Evolutionary conservation across 331 rosid species (phyloP).

Genomic region (Ulmus americana): DNA sequence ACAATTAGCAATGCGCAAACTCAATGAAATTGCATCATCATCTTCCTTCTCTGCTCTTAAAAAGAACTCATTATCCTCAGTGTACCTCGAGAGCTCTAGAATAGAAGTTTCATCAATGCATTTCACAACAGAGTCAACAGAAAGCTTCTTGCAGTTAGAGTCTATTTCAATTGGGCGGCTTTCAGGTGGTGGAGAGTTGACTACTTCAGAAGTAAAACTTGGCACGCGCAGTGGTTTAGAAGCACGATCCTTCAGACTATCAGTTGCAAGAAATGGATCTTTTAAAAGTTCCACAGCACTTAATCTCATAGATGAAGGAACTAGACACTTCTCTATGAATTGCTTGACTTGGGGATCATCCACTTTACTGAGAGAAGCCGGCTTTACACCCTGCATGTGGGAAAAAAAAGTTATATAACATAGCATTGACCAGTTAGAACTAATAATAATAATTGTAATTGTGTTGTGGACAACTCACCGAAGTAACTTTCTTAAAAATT

Average conservation of each 20-base stretch:
- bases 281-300: constrained; percentile 70
- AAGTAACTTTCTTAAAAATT: constrained; percentile 79
- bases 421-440: constrained; percentile 1
- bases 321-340: constrained; percentile 84
- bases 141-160: constrained; percentile 33
- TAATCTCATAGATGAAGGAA: constrained; percentile 60
- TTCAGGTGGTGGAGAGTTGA: constrained; percentile 29
- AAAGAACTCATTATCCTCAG: constrained; percentile 46
- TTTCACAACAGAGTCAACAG: constrained; percentile 30
- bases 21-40: constrained; percentile 43
- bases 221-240: constrained; percentile 19
- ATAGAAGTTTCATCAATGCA: constrained; percentile 32
- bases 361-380: constrained; percentile 71
- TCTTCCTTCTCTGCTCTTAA: constrained; percentile 54
- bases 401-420: constrained; percentile 7
- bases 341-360: constrained; percentile 54
- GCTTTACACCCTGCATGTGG: constrained; percentile 61
- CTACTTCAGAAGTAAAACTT: constrained; percentile 20
- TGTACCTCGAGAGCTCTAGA: constrained; percentile 37
- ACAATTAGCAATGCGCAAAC: constrained; percentile 50
- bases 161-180: constrained; percentile 58
- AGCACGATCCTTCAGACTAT: constrained; percentile 29
- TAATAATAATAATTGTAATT: neutral
- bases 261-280: constrained; percentile 71
- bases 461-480: constrained; percentile 47